Evolutionary conservation across 208 protist species (phyloP), one percentile per base, ranked within the genome.

Genomic region (Leptomonas pyrrhocoris): DNA sequence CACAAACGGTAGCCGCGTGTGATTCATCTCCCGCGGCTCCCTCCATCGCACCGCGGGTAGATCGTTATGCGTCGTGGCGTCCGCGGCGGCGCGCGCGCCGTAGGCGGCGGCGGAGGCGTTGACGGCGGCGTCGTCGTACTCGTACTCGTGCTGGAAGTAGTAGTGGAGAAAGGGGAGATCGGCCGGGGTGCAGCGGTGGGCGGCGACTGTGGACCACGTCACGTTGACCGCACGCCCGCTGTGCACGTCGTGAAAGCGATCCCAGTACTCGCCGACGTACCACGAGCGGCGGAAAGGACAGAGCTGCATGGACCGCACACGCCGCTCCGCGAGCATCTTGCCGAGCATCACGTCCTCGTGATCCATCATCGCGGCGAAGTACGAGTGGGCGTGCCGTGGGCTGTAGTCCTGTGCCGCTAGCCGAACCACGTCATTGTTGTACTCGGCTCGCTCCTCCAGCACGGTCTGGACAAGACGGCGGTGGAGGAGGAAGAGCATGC

Each of bases 221-320:
- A 77, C 63, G 40, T 36, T 54, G 25, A 40, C 45, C 27, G 25
- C 18, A 8, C 45, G 63, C n/a, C 61, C 58, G 58, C 63, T 25
- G 49, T 23, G 73, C 23, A 77, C 38, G 12, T 60, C 64, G 58
- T 77, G 73, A 27, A 77, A 77, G 48, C 73, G 73, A 13, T 57
- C 27, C 12, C 8, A 46, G 0, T 16, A 1, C 55, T 77, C 73
- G 49, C 58, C 48, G 0, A 68, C 36, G 36, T 68, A 68, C 71
- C 54, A 63, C 11, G 21, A 4, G 0, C 62, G 28, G 18, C 19
- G 25, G 21, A 31, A 49, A 0, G 48, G 46, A 18, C 46, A 56
- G 30, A 56, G 64, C 59, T 43, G 34, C 21, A 50, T 5, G 8
- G 53, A 40, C 0, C 43, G 46, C 43, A 49, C 21, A 11, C 56